phyloP scores from a whole-genome alignment of 2,329 filamentous ascomycete species.

The Epichloe hybrida region DNA sequence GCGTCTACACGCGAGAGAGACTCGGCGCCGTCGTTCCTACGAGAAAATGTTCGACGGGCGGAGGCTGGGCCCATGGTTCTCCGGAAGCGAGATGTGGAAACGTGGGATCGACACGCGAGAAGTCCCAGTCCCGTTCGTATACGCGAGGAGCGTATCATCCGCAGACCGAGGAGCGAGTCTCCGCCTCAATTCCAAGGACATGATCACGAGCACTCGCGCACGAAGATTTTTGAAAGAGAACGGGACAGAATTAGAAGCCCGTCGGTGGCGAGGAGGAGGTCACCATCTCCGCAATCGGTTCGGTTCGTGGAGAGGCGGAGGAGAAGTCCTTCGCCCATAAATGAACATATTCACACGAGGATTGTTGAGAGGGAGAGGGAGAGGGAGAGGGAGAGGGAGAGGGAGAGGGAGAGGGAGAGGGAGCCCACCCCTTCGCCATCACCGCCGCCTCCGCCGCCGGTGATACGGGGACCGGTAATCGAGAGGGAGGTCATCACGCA shows the following conservation, averaged over 20 bases:
- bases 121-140: conserved; percentile 30
- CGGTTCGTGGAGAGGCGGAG: conserved; percentile 25
- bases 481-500: conserved; percentile 84
- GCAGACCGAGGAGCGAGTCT: conserved; percentile 30
- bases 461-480: conserved; percentile 65
- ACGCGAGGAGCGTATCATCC: conserved; percentile 29
- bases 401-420: conserved; percentile 13
- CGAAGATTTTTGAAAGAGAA: conserved; percentile 27
- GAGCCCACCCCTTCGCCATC: conserved; percentile 28
- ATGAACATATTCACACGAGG: conserved; percentile 33
- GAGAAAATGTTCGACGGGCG: conserved; percentile 32
- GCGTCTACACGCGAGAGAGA: conserved; percentile 23
- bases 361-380: conserved; percentile 33
- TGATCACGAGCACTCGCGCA: conserved; percentile 22
- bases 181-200: conserved; percentile 19
- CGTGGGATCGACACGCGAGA: conserved; percentile 33
- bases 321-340: conserved; percentile 26
- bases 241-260: conserved; percentile 26
- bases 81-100: conserved; percentile 41
- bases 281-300: conserved; percentile 16
- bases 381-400: conserved; percentile 23
- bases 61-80: conserved; percentile 41
- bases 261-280: conserved; percentile 17
- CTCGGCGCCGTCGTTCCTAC: conserved; percentile 36
- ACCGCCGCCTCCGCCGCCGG: conserved; percentile 44